Conservation (phyloP, 2,329 filamentous ascomycete species). For the Xylaria arbuscula region DNA sequence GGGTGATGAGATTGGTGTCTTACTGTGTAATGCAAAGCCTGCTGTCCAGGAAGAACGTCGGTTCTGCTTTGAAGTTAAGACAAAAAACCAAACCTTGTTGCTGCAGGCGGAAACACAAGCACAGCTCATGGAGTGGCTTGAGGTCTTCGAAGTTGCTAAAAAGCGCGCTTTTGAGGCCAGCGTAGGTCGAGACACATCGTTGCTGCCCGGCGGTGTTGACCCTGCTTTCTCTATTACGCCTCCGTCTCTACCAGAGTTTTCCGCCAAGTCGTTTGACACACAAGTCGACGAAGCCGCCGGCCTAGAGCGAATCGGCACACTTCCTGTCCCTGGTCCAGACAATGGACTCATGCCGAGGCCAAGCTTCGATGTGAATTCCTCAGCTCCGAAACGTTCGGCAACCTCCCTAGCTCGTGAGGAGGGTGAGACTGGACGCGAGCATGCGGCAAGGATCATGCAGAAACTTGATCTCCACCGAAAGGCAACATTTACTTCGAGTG, state of each 20-base stretch:
- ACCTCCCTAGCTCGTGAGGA: conserved; percentile 72
- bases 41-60: conserved; percentile 91
- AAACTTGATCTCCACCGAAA: conserved; percentile 92
- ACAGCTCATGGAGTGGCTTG: conserved; percentile 94
- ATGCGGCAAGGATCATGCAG: conserved; percentile 89
- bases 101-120: conserved; percentile 92
- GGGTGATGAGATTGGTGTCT: conserved; percentile 93
- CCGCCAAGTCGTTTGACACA: conserved; percentile 79
- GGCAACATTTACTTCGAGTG: conserved; percentile 66
- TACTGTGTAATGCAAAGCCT: conserved; percentile 92
- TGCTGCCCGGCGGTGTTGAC: conserved; percentile 64
- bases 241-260: conserved; percentile 89
- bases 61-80: conserved; percentile 99
- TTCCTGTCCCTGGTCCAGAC: conserved; percentile 74
- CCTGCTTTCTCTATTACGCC: conserved; percentile 94
- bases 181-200: conserved; percentile 62
- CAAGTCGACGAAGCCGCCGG: conserved; percentile 57
- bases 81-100: conserved; percentile 89
- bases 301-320: conserved; percentile 71
- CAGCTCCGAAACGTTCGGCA: conserved; percentile 64
- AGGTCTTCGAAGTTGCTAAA: conserved; percentile 93
- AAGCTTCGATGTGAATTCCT: conserved; percentile 75
- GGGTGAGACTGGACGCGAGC: conserved; percentile 80
- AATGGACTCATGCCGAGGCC: conserved; percentile 64
- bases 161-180: conserved; percentile 86